phyloP scores from a whole-genome alignment of 1,284 basidiomycete species.

The Heterobasidion irregulare region DNA sequence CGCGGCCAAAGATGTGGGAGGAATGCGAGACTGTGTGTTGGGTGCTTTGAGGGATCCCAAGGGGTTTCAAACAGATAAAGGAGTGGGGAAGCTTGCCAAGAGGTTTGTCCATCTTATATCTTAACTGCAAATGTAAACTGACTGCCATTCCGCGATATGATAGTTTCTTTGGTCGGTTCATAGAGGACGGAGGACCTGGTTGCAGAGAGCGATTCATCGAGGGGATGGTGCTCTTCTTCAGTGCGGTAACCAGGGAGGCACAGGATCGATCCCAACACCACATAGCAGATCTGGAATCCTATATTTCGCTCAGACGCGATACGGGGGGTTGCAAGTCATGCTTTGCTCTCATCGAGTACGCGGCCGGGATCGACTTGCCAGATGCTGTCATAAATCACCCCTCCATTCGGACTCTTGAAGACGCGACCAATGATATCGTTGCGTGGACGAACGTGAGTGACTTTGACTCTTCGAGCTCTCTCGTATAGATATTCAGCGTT shows the following conservation, averaged over 20 bases:
- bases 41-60: constrained; percentile 27
- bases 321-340: constrained; percentile 28
- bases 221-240: constrained; percentile 27
- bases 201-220: constrained; percentile 25
- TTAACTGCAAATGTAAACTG: not conserved
- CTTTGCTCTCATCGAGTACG: constrained; percentile 33
- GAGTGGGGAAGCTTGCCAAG: constrained; percentile 7
- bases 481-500: not conserved
- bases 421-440: constrained; percentile 30
- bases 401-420: constrained; percentile 24
- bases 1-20: constrained; percentile 20
- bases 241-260: constrained; percentile 27
- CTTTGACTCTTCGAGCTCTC: not conserved
- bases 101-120: not conserved
- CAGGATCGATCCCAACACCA: constrained; percentile 20
- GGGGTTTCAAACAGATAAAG: constrained; percentile 18
- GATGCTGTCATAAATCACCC: constrained; percentile 29
- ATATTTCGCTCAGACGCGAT: constrained; percentile 24
- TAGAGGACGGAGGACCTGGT: not conserved
- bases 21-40: constrained; percentile 27
- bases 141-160: not conserved
- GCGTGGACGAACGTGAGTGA: constrained; percentile 33
- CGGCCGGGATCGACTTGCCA: constrained; percentile 29
- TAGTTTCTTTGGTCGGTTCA: constrained; percentile 1
- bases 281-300: constrained; percentile 28